Evolutionary conservation across 1,284 basidiomycete genomes (phyloP).

Genomic region (Cutaneotrichosporon mucoides): DNA sequence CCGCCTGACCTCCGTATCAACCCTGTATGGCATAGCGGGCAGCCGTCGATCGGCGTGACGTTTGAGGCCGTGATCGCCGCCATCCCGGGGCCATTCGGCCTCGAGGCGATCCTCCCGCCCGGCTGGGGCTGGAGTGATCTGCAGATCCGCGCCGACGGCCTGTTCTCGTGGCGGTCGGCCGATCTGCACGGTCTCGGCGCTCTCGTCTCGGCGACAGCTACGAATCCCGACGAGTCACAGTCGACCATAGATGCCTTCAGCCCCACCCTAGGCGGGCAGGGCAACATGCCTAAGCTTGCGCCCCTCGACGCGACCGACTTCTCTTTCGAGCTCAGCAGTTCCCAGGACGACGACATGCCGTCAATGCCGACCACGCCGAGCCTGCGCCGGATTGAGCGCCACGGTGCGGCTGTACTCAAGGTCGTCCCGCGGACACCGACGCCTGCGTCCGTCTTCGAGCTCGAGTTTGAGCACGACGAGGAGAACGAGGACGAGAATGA

Average conservation of each 20-base stretch:
- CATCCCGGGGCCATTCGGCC: conserved; percentile 3
- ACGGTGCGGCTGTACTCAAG: background rate
- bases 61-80: conserved; percentile 21
- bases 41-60: conserved; percentile 24
- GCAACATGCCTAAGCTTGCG: background rate
- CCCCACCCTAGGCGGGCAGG: background rate
- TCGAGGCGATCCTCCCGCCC: conserved; percentile 27
- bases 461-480: conserved; percentile 17
- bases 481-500: conserved; percentile 11
- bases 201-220: conserved; percentile 8
- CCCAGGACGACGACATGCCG: background rate
- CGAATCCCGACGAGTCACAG: conserved; percentile 25
- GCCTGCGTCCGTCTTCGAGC: conserved; percentile 22
- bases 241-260: conserved; percentile 17
- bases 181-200: conserved; percentile 25
- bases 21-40: conserved; percentile 23
- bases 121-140: conserved; percentile 41
- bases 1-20: conserved; percentile 24
- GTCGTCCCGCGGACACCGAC: conserved; percentile 11
- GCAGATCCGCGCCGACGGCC: conserved; percentile 27
- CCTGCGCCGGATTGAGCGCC: conserved; percentile 7
- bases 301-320: conserved; percentile 30
- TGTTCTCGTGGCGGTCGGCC: conserved; percentile 29
- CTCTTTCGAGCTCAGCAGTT: conserved; percentile 34
- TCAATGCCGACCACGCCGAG: conserved; percentile 5